Base-by-base conservation (phyloP, 2,329 filamentous ascomycete species). In the Neofusicoccum kwambonambiense region DNA sequence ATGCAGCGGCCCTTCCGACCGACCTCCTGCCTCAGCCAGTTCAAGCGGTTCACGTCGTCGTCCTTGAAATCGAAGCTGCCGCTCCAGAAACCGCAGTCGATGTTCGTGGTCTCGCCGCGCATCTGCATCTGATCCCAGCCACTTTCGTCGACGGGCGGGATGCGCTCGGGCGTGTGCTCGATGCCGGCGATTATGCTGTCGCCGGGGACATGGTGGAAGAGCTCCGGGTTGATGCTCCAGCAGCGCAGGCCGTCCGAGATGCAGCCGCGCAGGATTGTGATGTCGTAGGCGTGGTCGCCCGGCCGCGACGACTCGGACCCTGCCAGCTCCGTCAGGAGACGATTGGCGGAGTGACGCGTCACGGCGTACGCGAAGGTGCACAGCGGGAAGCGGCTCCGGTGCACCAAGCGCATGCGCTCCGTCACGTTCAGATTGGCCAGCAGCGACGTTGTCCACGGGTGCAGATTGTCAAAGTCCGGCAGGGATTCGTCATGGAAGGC, bases 291-390 rank as follows among this genome's bases (percentile, higher is more conserved):
- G 34, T 65, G 64, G 8, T 42, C 57, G 19, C 57, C 64, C 8
- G 56, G 57, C 51, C 73, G 69, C 9, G 74, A 68, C 3, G 42
- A 45, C 17, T 66, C 49, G 17, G 37, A 45, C 7, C 34, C 44
- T 2, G 79, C 79, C 51, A 80, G 74, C 37, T 80, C 76, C 52
- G 69, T 69, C 34, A 80, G 70, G 1, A 81, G 69, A 27, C 74
- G 76, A 56, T 74, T 68, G 11, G 79, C 79, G 11, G 77, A 74
- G 15, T 70, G 60, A 35, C 79, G 76, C 0, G 78, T 80, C 7
- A 81, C 70, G 13, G 78, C 79, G 67, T 79, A 81, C 60, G 75
- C 79, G 64, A 81, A 81, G 9, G 79, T 80, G 69, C 79, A 81
- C 31, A 81, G 76, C 0, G 79, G 79, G 45, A 77, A 79, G 34